Evolutionary conservation across 2,329 filamentous ascomycete genomes (phyloP).

Genomic region (Epichloe elymi): DNA sequence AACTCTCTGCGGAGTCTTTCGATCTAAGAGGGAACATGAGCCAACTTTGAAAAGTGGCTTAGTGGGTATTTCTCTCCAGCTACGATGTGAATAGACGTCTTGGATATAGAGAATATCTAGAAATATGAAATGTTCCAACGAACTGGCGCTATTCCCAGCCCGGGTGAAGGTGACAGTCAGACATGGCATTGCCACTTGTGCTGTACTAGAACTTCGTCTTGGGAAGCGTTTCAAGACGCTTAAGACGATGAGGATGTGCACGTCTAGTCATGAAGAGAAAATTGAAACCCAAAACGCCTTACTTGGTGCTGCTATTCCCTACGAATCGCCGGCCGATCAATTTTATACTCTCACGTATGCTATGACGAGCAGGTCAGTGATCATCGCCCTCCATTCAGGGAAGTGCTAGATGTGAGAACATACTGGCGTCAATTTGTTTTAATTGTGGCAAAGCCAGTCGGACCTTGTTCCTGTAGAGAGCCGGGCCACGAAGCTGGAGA

Average conservation of each 20-base stretch:
- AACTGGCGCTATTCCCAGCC: neutral
- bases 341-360: conserved; percentile 6
- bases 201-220: neutral
- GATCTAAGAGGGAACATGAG: neutral
- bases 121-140: neutral
- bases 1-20: neutral
- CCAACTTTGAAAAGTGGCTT: neutral
- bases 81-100: neutral
- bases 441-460: conserved; percentile 76
- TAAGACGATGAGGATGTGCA: neutral
- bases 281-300: neutral
- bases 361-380: neutral
- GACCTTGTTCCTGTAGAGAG: conserved; percentile 89
- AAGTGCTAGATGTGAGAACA: conserved; percentile 29
- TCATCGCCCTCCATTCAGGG: neutral
- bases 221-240: neutral
- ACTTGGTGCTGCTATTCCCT: neutral
- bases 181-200: neutral
- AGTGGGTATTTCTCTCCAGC: neutral
- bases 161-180: neutral
- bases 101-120: neutral
- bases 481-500: conserved; percentile 64
- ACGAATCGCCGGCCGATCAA: neutral
- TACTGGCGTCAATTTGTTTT: conserved; percentile 92
- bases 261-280: neutral